These are phyloP conservation scores for Taphrina deformans DNA, from an alignment of 1,139 yeast genomes.

Conservation along the genomic window DNA sequence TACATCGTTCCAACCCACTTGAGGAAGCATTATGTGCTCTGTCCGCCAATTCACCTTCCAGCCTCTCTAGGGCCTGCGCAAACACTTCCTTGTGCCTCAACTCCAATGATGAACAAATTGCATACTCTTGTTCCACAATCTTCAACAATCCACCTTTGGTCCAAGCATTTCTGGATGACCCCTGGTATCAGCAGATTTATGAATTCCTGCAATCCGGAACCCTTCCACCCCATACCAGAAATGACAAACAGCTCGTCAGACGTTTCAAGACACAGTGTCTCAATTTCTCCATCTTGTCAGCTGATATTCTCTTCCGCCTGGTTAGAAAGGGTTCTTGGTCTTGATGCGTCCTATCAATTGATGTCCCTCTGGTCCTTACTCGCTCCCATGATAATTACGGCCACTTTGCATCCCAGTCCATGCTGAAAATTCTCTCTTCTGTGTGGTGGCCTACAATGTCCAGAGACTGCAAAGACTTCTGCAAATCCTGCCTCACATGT, in stretches of 20 bases:
- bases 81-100: no score
- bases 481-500: not conserved
- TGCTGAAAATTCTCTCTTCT: not conserved
- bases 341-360: not conserved
- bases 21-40: no score
- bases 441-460: not conserved
- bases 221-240: not conserved
- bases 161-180: not conserved
- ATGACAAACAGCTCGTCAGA: not conserved
- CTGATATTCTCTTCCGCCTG: not conserved
- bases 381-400: not conserved
- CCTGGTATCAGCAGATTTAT: not conserved
- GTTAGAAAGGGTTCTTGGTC: not conserved
- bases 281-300: not conserved
- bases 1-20: no score
- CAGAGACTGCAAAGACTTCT: not conserved
- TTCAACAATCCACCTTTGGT: not conserved
- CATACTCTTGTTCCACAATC: not conserved
- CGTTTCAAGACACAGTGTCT: not conserved
- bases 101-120: no score
- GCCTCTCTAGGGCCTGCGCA: no score
- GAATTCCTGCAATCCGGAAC: not conserved
- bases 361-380: not conserved
- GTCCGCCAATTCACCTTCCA: no score
- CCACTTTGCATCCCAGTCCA: not conserved